Conservation (phyloP, 108 stramenopile species). For the Fragilaria crotonensis region DNA sequence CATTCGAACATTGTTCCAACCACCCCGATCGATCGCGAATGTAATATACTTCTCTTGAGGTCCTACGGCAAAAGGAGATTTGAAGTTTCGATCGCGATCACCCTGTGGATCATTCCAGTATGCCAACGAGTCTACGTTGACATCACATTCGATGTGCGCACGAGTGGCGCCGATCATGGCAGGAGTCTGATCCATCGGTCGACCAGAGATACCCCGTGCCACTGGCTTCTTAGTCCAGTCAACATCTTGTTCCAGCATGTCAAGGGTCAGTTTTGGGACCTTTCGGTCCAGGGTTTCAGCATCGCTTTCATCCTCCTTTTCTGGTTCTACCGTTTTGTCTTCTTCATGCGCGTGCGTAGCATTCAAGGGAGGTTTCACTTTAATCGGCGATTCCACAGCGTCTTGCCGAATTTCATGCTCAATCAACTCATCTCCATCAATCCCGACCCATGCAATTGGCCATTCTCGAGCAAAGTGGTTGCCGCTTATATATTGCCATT, state of each 20-base stretch:
- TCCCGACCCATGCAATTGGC: constrained; percentile 65
- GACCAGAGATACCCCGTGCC: constrained; percentile 60
- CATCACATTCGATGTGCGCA: constrained; percentile 59
- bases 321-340: constrained; percentile 12
- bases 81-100: constrained; percentile 32
- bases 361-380: constrained; percentile 3
- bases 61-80: constrained; percentile 48
- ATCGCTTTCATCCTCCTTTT: too few species aligned
- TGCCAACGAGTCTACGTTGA: constrained; percentile 67
- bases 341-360: neutral
- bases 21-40: constrained; percentile 64
- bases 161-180: constrained; percentile 61
- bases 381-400: constrained; percentile 14
- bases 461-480: constrained; percentile 53
- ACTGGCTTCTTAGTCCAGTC: constrained; percentile 25
- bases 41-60: constrained; percentile 46
- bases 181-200: constrained; percentile 65
- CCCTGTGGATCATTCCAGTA: constrained; percentile 83
- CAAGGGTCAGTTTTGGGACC: constrained; percentile 4
- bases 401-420: constrained; percentile 44
- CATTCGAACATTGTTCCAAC: constrained; percentile 74
- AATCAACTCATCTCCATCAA: constrained; percentile 65
- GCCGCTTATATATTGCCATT: constrained; percentile 37
- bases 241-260: constrained; percentile 19
- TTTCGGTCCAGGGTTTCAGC: too few species aligned